A percentile compares a stretch with the other conserved stretches of the same genome.
phyloP scores from a whole-genome alignment of 225 moss, liverwort and hornwort species.

The Lunularia cruciata region DNA sequence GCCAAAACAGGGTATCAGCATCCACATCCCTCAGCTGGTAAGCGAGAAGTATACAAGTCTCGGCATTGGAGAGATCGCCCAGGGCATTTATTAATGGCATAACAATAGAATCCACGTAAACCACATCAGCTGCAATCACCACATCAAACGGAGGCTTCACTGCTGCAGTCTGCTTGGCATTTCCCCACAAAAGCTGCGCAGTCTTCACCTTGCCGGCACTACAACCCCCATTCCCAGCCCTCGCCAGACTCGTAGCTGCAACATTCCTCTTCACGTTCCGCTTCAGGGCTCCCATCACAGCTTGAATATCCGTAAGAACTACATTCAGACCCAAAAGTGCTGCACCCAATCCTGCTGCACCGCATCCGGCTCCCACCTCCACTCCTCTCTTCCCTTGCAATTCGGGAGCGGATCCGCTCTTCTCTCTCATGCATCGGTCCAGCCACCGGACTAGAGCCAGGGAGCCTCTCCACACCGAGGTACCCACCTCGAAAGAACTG shows the following conservation, averaged over 20 bases:
- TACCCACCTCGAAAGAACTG: constrained; percentile 82
- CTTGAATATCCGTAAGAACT: constrained; percentile 65
- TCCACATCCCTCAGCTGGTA: constrained; percentile 73
- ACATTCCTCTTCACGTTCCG: constrained; percentile 80
- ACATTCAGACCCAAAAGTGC: constrained; percentile 69
- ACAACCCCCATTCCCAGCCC: constrained; percentile 47
- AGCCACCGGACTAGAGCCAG: constrained; percentile 73
- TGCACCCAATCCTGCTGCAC: constrained; percentile 74
- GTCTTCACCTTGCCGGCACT: constrained; percentile 65
- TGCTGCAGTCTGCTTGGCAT: constrained; percentile 68
- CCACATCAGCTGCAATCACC: constrained; percentile 78
- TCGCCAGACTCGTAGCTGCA: constrained; percentile 42
- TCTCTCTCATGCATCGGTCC: constrained; percentile 44
- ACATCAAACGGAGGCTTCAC: constrained; percentile 77
- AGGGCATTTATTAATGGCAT: constrained; percentile 65
- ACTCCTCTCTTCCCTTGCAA: constrained; percentile 41
- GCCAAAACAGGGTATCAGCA: constrained; percentile 81
- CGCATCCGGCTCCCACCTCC: constrained; percentile 77
- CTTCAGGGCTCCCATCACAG: constrained; percentile 82
- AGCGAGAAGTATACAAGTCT: constrained; percentile 61
- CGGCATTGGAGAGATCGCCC: constrained; percentile 56
- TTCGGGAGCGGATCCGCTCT: constrained; percentile 30
- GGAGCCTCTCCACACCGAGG: constrained; percentile 75
- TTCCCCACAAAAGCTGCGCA: constrained; percentile 68
- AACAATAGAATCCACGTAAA: constrained; percentile 83